Percentiles rank a stretch among this genome's conserved stretches.
phyloP scores from a whole-genome alignment of 2,329 filamentous ascomycete species.

The Colletotrichum nymphaeae region DNA sequence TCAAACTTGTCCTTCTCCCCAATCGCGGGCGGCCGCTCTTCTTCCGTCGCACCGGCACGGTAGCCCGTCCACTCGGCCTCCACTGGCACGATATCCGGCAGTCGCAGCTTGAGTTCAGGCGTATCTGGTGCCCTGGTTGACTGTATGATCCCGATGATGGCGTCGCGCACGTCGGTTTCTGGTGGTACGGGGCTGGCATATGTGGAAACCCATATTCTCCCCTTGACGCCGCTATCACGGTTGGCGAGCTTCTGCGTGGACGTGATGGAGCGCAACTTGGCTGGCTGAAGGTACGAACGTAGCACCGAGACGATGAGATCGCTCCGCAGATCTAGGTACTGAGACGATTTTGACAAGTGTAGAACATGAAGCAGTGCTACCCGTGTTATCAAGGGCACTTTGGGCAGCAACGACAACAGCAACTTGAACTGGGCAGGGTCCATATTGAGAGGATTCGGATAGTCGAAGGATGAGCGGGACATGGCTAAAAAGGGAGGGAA shows the following conservation, averaged over 20 bases:
- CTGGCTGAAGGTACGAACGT: constrained; percentile 69
- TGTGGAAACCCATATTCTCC: constrained; percentile 83
- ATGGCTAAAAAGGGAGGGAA: background rate
- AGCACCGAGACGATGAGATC: constrained; percentile 78
- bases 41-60: constrained; percentile 62
- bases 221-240: constrained; percentile 77
- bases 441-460: constrained; percentile 27
- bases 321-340: constrained; percentile 83
- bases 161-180: constrained; percentile 66
- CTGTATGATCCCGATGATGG: constrained; percentile 68
- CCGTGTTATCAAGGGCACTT: constrained; percentile 71
- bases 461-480: constrained; percentile 1
- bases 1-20: constrained; percentile 74
- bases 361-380: constrained; percentile 73
- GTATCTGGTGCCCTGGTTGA: constrained; percentile 52
- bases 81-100: constrained; percentile 67
- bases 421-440: constrained; percentile 32
- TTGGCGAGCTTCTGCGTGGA: constrained; percentile 72
- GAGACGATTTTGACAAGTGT: constrained; percentile 74
- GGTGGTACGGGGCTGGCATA: constrained; percentile 72
- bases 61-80: constrained; percentile 84
- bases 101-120: constrained; percentile 43
- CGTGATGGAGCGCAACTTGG: constrained; percentile 62
- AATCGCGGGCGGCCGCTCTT: constrained; percentile 64
- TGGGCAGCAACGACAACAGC: constrained; percentile 56